Percentiles rank a stretch among this genome's conserved stretches.
Conservation (phyloP, 371 early-diverging fungal genomes). For the Blakeslea trispora region DNA sequence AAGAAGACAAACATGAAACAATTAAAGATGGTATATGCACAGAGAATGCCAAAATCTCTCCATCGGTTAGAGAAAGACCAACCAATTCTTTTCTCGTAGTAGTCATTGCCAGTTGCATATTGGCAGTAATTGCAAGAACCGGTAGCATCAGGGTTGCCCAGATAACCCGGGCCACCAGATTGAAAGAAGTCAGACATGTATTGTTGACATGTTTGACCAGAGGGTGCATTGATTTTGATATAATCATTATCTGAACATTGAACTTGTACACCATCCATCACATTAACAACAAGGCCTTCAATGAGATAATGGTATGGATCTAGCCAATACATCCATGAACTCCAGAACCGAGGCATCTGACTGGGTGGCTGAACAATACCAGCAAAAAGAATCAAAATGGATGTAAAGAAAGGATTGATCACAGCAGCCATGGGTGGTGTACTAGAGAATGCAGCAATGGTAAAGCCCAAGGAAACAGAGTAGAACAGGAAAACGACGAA, state of each 20-base stretch:
- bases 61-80: constrained; percentile 54
- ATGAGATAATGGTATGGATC: constrained; percentile 70
- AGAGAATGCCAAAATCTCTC: constrained; percentile 66
- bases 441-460: constrained; percentile 63
- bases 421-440: constrained; percentile 59
- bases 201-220: constrained; percentile 56
- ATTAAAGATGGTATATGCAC: constrained; percentile 53
- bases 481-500: constrained; percentile 56
- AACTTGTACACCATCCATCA: constrained; percentile 48
- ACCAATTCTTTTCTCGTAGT: constrained; percentile 26
- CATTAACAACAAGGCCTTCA: constrained; percentile 68
- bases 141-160: constrained; percentile 49
- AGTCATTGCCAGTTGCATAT: constrained; percentile 56
- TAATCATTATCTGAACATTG: constrained; percentile 50
- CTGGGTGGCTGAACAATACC: constrained; percentile 61
- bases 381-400: constrained; percentile 59
- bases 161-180: constrained; percentile 55
- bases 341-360: constrained; percentile 70
- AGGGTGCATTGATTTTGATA: constrained; percentile 50
- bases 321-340: constrained; percentile 70
- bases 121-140: constrained; percentile 62
- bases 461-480: constrained; percentile 62
- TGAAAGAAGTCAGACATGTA: constrained; percentile 55
- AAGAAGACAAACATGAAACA: constrained; percentile 31
- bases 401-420: constrained; percentile 62